A percentile compares a stretch with the other conserved stretches of the same genome.
Conservation (phyloP, 1,284 basidiomycete species). For the Ganoderma boninense region DNA sequence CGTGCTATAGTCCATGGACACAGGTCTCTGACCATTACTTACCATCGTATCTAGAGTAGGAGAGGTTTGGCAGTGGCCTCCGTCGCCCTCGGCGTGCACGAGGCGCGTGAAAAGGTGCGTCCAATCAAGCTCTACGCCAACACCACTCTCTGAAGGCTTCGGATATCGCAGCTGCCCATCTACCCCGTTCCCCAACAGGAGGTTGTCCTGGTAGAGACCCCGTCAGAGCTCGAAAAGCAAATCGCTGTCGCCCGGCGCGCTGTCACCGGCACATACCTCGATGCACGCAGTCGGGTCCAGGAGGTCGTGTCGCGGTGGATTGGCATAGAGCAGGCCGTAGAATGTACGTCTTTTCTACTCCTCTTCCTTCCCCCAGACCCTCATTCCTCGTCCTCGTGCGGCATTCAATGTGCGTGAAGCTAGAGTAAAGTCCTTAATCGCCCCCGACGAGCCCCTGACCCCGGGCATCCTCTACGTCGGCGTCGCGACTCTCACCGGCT, state of each 20-base stretch:
- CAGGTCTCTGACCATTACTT: not conserved
- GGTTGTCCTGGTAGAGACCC: slow-evolving; percentile 74
- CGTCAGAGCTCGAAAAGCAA: slow-evolving; percentile 74
- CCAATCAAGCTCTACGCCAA: not conserved
- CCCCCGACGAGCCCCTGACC: slow-evolving; percentile 82
- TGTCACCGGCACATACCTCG: slow-evolving; percentile 59
- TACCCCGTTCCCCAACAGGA: slow-evolving; percentile 71
- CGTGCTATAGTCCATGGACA: not conserved
- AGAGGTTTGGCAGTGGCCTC: slow-evolving; percentile 29
- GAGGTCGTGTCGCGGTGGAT: slow-evolving; percentile 82
- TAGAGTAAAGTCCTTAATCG: slow-evolving; percentile 83
- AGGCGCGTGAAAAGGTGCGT: slow-evolving; percentile 36
- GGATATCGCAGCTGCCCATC: slow-evolving; percentile 71
- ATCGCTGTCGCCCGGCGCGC: slow-evolving; percentile 74
- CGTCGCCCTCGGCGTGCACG: slow-evolving; percentile 32
- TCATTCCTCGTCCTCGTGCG: not conserved
- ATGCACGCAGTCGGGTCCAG: slow-evolving; percentile 72
- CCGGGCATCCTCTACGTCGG: slow-evolving; percentile 90
- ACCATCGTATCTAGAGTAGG: slow-evolving; percentile 26
- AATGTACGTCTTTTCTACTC: slow-evolving; percentile 64
- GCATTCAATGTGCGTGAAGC: slow-evolving; percentile 49
- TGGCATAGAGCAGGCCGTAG: slow-evolving; percentile 80
- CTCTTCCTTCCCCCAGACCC: not conserved
- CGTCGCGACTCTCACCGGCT: slow-evolving; percentile 86
- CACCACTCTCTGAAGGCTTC: not conserved